phyloP scores from a whole-genome alignment of 2,329 filamentous ascomycete species.

The Beauveria scarabaeidicola region DNA sequence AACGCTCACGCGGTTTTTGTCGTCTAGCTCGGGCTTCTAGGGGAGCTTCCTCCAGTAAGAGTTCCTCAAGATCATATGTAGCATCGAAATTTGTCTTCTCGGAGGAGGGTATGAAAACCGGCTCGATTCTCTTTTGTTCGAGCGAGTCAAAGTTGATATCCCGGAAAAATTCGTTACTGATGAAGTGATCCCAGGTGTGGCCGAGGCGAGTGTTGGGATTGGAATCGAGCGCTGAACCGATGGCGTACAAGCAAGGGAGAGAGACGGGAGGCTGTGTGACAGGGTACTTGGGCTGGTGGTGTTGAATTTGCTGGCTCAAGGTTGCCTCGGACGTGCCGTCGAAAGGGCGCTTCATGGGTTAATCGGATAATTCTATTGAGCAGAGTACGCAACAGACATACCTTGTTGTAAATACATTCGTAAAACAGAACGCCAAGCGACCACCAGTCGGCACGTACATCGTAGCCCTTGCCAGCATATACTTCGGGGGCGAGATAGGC shows the following conservation, averaged over 20 bases:
- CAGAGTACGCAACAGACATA: slow-evolving; percentile 28
- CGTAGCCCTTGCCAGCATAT: slow-evolving; percentile 83
- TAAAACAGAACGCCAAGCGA: slow-evolving; percentile 97
- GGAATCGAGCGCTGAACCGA: slow-evolving; percentile 72
- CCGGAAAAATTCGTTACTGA: slow-evolving; percentile 81
- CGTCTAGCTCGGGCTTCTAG: slow-evolving; percentile 84
- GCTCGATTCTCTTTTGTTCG: slow-evolving; percentile 79
- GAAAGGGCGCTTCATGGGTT: slow-evolving; percentile 65
- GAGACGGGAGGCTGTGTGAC: slow-evolving; percentile 87
- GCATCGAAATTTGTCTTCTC: slow-evolving; percentile 99
- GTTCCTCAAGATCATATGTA: slow-evolving; percentile 91
- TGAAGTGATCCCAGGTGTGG: slow-evolving; percentile 78
- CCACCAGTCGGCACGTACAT: slow-evolving; percentile 94
- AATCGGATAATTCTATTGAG: background rate
- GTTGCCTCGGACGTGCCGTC: slow-evolving; percentile 80
- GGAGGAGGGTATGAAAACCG: slow-evolving; percentile 85
- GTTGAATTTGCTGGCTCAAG: slow-evolving; percentile 68
- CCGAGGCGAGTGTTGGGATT: slow-evolving; percentile 77
- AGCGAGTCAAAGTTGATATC: slow-evolving; percentile 75
- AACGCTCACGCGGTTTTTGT: slow-evolving; percentile 83
- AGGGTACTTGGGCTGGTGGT: slow-evolving; percentile 74
- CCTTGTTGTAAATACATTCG: slow-evolving; percentile 99
- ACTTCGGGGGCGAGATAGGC: slow-evolving; percentile 96
- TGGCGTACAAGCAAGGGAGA: slow-evolving; percentile 79
- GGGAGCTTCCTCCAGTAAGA: slow-evolving; percentile 88